phyloP scores from a whole-genome alignment of 306 rosid genomes.

The Fragaria ananassa region DNA sequence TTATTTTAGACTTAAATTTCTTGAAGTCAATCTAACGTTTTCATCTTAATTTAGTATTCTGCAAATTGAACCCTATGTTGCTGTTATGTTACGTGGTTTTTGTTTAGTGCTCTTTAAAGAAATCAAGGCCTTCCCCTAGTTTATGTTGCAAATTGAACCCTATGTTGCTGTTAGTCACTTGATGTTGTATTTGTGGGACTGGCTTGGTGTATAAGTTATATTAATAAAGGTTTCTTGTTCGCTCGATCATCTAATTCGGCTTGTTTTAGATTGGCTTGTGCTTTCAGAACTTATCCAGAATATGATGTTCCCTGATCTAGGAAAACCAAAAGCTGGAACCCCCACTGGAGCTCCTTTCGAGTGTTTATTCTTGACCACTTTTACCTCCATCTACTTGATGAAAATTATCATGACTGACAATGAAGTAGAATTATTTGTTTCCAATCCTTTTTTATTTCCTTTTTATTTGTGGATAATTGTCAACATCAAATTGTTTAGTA shows the following conservation, averaged over 20 bases:
- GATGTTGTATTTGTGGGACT: neutral
- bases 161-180: too few relatives aligned
- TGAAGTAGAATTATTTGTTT: neutral
- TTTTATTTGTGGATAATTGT: neutral
- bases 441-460: neutral
- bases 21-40: neutral
- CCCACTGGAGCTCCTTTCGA: neutral
- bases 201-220: neutral
- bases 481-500: neutral
- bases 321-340: neutral
- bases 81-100: neutral
- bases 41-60: neutral
- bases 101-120: neutral
- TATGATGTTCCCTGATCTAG: neutral
- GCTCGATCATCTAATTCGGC: neutral
- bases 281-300: neutral
- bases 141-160: too few relatives aligned
- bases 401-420: neutral
- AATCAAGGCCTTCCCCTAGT: too few relatives aligned
- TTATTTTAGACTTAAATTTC: neutral
- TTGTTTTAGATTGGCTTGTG: neutral
- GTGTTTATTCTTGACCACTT: neutral
- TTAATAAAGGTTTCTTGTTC: neutral
- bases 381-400: slow-evolving; percentile 1
- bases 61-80: neutral